A percentile compares a stretch with the other conserved stretches of the same genome.
These are phyloP conservation scores for Xylariaceae sp. DNA, from an alignment of 2,329 filamentous ascomycete genomes.

Conservation along the genomic window DNA sequence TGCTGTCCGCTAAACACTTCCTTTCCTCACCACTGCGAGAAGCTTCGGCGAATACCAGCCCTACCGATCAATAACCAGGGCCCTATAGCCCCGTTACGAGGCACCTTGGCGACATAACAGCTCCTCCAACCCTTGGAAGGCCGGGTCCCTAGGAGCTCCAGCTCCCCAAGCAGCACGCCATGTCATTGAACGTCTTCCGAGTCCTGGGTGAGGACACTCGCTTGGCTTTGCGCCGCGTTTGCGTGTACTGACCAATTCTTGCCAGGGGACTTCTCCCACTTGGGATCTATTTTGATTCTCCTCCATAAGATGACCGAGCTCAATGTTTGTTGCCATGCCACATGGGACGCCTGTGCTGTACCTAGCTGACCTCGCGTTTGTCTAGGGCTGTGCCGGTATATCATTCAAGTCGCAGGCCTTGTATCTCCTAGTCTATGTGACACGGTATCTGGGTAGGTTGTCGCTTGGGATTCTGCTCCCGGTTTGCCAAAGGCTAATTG, in stretches of 20 bases:
- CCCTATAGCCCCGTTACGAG: too few relatives aligned
- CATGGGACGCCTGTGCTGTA: too few relatives aligned
- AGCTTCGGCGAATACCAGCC: too few relatives aligned
- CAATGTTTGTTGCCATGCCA: slow-evolving; percentile 54
- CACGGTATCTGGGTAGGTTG: slow-evolving; percentile 72
- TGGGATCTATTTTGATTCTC: slow-evolving; percentile 88
- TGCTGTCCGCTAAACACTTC: too few relatives aligned
- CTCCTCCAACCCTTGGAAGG: too few relatives aligned
- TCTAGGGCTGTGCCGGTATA: slow-evolving; percentile 88
- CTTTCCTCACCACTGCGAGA: too few relatives aligned
- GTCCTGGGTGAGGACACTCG: slow-evolving; percentile 39
- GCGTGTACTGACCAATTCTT: slow-evolving; percentile 11
- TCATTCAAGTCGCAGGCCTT: slow-evolving; percentile 98
- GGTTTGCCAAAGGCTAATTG: too few relatives aligned
- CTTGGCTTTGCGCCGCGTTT: neutral
- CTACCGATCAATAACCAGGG: too few relatives aligned
- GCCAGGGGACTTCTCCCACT: slow-evolving; percentile 87
- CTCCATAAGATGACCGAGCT: slow-evolving; percentile 94
- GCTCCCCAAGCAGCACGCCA: slow-evolving; percentile 20
- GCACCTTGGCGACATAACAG: too few relatives aligned
- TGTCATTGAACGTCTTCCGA: slow-evolving; percentile 52
- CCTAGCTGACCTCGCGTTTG: too few relatives aligned
- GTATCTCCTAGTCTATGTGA: slow-evolving; percentile 89
- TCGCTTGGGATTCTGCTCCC: too few relatives aligned
- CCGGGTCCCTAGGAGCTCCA: slow-evolving; percentile 12